A percentile compares a stretch with the other conserved stretches of the same genome.
Evolutionary conservation across 1,139 yeast genomes (phyloP).

Genomic region (Suhomyces bokatorum): DNA sequence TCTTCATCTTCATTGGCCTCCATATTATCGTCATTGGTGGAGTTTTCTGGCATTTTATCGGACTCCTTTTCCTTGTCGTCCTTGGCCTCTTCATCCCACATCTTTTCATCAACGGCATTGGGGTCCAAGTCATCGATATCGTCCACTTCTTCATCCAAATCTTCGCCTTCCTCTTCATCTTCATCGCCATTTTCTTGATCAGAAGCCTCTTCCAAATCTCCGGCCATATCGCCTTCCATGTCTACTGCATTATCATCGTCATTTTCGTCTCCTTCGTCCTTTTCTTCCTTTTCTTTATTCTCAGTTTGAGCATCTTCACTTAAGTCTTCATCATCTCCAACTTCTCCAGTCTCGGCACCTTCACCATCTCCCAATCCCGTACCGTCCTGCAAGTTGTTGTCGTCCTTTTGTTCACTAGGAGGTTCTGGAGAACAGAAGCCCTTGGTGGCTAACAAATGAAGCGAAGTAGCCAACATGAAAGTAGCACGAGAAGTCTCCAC

Average conservation of each 20-base stretch:
- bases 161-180: conserved; percentile 54
- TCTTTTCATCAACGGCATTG: conserved; percentile 92
- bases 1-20: conserved; percentile 62
- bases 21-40: conserved; percentile 56
- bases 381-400: conserved; percentile 71
- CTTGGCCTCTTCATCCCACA: conserved; percentile 95
- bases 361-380: conserved; percentile 98
- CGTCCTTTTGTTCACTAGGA: conserved; percentile 65
- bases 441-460: conserved; percentile 66
- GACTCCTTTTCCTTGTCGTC: conserved; percentile 76
- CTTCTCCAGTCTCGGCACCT: conserved; percentile 83
- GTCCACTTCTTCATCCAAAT: conserved; percentile 86
- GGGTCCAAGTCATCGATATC: conserved; percentile 90
- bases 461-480: conserved; percentile 54
- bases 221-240: conserved; percentile 97
- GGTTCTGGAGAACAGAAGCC: conserved; percentile 95
- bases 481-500: conserved; percentile 59
- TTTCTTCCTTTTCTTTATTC: conserved; percentile 71
- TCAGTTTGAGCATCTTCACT: conserved; percentile 86
- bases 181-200: conserved; percentile 67
- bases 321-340: conserved; percentile 90
- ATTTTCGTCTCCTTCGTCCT: conserved; percentile 58
- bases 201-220: conserved; percentile 78
- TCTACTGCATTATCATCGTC: conserved; percentile 84
- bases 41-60: conserved; percentile 62